Conservation (phyloP, 75 land plant species). For the Pseudotsuga menziesii region DNA sequence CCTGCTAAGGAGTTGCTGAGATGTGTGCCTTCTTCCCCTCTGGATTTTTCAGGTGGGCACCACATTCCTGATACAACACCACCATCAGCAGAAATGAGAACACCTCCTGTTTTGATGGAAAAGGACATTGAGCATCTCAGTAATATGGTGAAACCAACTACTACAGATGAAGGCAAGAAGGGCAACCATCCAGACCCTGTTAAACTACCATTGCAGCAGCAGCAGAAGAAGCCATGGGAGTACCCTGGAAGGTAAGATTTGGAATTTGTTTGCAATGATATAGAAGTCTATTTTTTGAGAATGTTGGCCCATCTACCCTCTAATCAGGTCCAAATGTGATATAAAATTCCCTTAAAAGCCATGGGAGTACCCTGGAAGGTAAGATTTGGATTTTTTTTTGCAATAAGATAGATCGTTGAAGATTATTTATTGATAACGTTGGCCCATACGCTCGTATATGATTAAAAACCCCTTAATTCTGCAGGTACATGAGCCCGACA, state of each 20-base stretch:
- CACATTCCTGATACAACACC: too few relatives aligned
- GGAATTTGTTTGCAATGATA: not conserved
- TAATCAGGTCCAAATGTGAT: not conserved
- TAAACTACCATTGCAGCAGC: not conserved
- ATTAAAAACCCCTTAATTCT: not conserved
- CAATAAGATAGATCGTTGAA: not conserved
- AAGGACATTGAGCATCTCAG: too few relatives aligned
- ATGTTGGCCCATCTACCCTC: not conserved
- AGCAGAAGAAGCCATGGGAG: conserved; percentile 10
- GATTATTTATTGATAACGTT: not conserved
- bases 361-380: not conserved
- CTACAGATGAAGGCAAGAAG: too few relatives aligned
- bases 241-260: conserved; percentile 6
- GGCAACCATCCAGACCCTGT: too few relatives aligned
- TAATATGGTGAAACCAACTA: too few relatives aligned
- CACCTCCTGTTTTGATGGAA: too few relatives aligned
- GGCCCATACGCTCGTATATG: not conserved
- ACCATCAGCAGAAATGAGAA: too few relatives aligned
- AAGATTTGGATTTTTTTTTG: not conserved
- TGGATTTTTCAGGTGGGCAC: too few relatives aligned
- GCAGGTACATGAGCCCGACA: conserved; percentile 50
- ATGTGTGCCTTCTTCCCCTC: too few relatives aligned
- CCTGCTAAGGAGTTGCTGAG: too few relatives aligned
- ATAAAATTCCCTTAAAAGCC: not conserved
- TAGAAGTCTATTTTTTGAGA: not conserved